Evolutionary conservation across 1,139 yeast genomes (phyloP).

Genomic region (Debaryomyces sp.): DNA sequence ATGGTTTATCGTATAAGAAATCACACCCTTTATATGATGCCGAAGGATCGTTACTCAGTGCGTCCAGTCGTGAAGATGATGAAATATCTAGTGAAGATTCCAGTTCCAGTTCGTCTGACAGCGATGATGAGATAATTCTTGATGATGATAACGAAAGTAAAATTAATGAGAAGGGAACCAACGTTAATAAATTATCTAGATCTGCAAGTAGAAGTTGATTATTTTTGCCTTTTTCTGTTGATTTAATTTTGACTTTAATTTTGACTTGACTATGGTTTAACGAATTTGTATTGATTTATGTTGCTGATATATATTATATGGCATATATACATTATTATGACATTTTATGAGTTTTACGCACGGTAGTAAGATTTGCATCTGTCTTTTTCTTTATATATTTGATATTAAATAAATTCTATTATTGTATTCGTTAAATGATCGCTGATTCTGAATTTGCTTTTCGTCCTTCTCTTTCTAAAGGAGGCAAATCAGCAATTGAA

Average conservation of each 20-base stretch:
- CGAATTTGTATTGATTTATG: background rate
- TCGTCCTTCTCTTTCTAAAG: constrained; percentile 86
- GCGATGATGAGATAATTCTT: constrained; percentile 29
- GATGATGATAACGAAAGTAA: constrained; percentile 25
- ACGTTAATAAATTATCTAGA: constrained; percentile 36
- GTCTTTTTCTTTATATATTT: background rate
- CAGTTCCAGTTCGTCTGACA: constrained; percentile 32
- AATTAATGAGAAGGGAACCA: constrained; percentile 17
- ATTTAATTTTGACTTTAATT: background rate
- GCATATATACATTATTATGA: constrained; percentile 2
- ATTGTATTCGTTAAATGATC: background rate
- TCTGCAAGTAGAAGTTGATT: constrained; percentile 44
- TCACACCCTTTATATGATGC: constrained; percentile 61
- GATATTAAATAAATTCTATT: constrained; percentile 1
- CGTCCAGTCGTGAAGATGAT: constrained; percentile 23
- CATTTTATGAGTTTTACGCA: background rate
- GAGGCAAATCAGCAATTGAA: constrained; percentile 68
- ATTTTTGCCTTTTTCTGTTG: background rate
- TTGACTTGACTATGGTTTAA: constrained; percentile 1
- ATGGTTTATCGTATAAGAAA: constrained; percentile 73
- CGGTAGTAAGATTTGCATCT: background rate
- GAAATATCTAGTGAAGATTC: constrained; percentile 32
- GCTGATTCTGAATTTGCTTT: constrained; percentile 14
- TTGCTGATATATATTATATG: background rate
- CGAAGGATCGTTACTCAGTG: constrained; percentile 34